Percentiles rank a stretch among this genome's conserved stretches.
Conservation (phyloP, 116 monocot genomes). For the Dioscorea cayenensis region DNA sequence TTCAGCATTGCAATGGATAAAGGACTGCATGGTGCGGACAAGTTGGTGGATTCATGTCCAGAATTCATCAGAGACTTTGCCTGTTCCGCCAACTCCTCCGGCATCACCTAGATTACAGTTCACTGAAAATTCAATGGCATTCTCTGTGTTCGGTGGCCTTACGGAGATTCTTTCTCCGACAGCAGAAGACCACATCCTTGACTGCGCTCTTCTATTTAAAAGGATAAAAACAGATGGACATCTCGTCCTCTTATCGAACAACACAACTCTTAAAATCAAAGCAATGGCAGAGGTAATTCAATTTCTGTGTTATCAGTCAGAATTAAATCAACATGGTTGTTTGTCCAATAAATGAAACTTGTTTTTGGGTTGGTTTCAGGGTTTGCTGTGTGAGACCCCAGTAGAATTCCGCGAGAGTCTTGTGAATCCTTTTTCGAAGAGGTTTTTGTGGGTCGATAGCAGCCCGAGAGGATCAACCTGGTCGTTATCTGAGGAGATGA, state of each 20-base stretch:
- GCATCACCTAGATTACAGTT: conserved; percentile 34
- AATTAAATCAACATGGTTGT: neutral
- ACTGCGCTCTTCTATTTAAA: conserved; percentile 62
- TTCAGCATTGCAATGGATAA: conserved; percentile 66
- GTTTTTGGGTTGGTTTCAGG: conserved; percentile 24
- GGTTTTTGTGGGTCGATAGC: conserved; percentile 68
- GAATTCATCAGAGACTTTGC: conserved; percentile 50
- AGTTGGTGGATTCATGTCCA: conserved; percentile 97
- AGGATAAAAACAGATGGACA: conserved; percentile 39
- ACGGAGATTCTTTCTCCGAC: conserved; percentile 76
- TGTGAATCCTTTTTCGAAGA: conserved; percentile 53
- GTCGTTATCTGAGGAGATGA: conserved; percentile 24
- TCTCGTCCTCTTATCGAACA: conserved; percentile 55
- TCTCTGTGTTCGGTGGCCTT: conserved; percentile 24
- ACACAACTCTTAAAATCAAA: conserved; percentile 71
- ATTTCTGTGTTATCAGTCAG: neutral
- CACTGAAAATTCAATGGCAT: conserved; percentile 10
- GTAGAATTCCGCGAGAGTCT: conserved; percentile 59
- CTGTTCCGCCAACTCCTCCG: conserved; percentile 57
- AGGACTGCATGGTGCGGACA: conserved; percentile 70
- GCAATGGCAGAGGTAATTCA: conserved; percentile 83
- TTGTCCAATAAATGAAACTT: neutral
- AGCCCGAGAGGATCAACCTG: conserved; percentile 55
- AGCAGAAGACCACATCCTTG: conserved; percentile 82
- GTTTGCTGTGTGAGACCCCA: conserved; percentile 53